phyloP scores from a whole-genome alignment of 345 rosid genomes.

The Eucalyptus cloeziana region DNA sequence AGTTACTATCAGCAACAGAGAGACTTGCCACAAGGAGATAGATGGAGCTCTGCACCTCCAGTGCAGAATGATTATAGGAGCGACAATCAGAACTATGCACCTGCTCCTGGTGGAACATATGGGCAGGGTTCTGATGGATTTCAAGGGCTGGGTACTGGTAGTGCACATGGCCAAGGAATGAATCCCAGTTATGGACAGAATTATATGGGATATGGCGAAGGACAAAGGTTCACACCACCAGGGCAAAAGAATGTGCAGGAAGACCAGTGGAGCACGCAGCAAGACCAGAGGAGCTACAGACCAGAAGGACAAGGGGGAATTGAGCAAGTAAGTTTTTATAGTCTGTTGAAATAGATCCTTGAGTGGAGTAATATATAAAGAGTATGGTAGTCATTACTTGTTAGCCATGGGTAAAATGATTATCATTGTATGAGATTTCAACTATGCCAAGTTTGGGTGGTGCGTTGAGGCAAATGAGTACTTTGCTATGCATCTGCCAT shows the following conservation, averaged over 20 bases:
- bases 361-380: neutral
- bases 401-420: neutral
- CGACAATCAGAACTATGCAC: neutral
- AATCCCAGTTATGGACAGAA: conserved; percentile 10
- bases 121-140: neutral
- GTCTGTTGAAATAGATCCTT: neutral
- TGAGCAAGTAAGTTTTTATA: neutral
- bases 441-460: neutral
- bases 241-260: neutral
- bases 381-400: neutral
- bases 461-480: neutral
- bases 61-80: conserved; percentile 4
- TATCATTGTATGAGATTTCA: neutral
- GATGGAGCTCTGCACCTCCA: neutral
- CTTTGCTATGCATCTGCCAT: neutral
- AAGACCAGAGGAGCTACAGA: conserved; percentile 22
- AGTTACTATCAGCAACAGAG: conserved; percentile 16
- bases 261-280: conserved; percentile 27
- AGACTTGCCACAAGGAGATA: conserved; percentile 24
- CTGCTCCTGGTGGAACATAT: conserved; percentile 19
- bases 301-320: conserved; percentile 15
- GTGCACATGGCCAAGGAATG: conserved; percentile 10
- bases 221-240: conserved; percentile 13
- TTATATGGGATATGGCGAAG: conserved; percentile 1
- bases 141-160: neutral